These are phyloP conservation scores for Penicillium sp. DNA, from an alignment of 2,329 filamentous ascomycete genomes.

Conservation along the genomic window DNA sequence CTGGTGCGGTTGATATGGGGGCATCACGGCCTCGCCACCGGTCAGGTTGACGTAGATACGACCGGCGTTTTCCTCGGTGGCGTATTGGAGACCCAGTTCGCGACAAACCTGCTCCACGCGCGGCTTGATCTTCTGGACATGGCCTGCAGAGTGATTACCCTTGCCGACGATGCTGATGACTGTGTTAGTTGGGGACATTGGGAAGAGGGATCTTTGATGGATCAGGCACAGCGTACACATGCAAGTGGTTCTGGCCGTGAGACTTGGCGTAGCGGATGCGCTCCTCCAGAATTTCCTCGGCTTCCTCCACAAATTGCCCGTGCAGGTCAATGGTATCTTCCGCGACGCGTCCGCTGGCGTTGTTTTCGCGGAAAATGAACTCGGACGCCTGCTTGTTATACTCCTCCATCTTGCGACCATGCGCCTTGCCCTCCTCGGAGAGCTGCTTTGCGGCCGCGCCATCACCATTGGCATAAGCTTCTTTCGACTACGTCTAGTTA, in stretches of 20 bases:
- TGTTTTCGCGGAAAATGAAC: slow-evolving; percentile 95
- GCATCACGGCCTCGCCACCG: slow-evolving; percentile 61
- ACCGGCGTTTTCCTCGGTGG: slow-evolving; percentile 85
- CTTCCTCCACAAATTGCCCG: slow-evolving; percentile 91
- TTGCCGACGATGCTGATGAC: slow-evolving; percentile 75
- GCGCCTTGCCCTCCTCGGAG: slow-evolving; percentile 78
- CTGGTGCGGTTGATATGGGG: slow-evolving; percentile 38
- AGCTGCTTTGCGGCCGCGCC: slow-evolving; percentile 79
- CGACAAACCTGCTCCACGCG: slow-evolving; percentile 82
- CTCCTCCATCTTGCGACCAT: slow-evolving; percentile 78
- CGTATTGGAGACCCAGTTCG: slow-evolving; percentile 77
- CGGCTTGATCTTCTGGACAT: slow-evolving; percentile 95
- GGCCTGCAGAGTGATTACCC: slow-evolving; percentile 78
- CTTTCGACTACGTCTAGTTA: slow-evolving; percentile 55
- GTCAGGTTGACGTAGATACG: slow-evolving; percentile 84
- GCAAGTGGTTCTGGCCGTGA: slow-evolving; percentile 75
- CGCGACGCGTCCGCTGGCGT: slow-evolving; percentile 69
- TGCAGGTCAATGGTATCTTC: slow-evolving; percentile 90
- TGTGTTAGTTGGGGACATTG: background rate
- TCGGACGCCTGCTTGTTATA: slow-evolving; percentile 91
- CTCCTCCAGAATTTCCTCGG: slow-evolving; percentile 82
- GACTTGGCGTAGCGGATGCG: slow-evolving; percentile 75
- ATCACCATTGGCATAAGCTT: slow-evolving; percentile 81
- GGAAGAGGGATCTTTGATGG: background rate
- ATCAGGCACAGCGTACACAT: slow-evolving; percentile 58